These are phyloP conservation scores for Solanum hybrid DNA, from an alignment of 305 asterid genomes.

Conservation along the genomic window DNA sequence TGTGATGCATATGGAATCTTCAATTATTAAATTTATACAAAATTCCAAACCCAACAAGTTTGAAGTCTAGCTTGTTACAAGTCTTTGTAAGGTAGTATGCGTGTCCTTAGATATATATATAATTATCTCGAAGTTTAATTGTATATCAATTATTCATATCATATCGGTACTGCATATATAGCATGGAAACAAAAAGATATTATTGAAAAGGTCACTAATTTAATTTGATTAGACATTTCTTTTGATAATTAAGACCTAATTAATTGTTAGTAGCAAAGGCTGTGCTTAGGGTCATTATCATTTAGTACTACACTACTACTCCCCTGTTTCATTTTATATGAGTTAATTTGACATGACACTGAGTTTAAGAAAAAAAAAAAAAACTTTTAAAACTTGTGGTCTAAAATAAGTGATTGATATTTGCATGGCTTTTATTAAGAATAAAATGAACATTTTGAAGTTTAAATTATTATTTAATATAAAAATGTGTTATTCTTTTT, in stretches of 20 bases:
- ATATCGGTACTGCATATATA: background rate
- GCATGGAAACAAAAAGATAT: background rate
- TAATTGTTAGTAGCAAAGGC: background rate
- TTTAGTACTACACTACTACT: background rate
- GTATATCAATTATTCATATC: background rate
- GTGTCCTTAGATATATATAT: background rate
- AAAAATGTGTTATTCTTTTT: background rate
- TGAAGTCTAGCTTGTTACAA: background rate
- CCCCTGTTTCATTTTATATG: too few relatives aligned
- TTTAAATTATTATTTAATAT: too few relatives aligned
- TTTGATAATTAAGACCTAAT: background rate
- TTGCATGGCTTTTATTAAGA: too few relatives aligned
- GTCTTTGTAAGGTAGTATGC: background rate
- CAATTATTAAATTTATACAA: background rate
- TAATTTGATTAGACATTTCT: background rate
- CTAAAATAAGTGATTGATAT: background rate
- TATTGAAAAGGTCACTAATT: background rate
- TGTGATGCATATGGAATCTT: background rate
- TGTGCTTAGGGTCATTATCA: background rate
- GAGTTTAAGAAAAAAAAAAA: too few relatives aligned
- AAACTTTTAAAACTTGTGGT: too few relatives aligned
- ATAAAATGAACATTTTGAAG: too few relatives aligned
- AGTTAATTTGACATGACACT: too few relatives aligned
- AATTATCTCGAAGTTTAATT: background rate
- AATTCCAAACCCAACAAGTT: background rate